Percentiles rank a stretch among this genome's conserved stretches.
Evolutionary conservation across 2,329 filamentous ascomycete genomes (phyloP).

Genomic region (Phialophora macrospora): DNA sequence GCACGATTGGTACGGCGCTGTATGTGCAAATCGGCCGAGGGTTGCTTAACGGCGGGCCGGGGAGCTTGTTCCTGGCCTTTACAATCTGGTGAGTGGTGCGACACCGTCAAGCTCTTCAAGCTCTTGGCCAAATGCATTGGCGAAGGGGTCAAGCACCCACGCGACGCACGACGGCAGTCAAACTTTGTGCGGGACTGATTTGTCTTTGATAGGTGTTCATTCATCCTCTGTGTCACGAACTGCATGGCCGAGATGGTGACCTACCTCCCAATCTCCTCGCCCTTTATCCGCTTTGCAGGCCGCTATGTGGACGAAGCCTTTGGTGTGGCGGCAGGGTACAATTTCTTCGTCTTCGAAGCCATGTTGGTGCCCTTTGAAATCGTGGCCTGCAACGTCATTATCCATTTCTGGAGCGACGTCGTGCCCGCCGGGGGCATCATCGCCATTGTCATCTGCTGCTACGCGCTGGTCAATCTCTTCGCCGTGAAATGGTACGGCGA

Average conservation of each 20-base stretch:
- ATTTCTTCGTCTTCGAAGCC: constrained; percentile 59
- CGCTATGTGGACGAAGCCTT: constrained; percentile 57
- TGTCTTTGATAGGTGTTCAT: constrained; percentile 46
- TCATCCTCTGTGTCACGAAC: constrained; percentile 53
- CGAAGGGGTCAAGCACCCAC: background rate
- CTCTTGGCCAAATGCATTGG: background rate
- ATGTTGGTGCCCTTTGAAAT: constrained; percentile 59
- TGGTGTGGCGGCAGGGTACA: constrained; percentile 55
- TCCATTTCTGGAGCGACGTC: constrained; percentile 56
- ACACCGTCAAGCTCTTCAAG: background rate
- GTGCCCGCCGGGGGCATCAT: constrained; percentile 55
- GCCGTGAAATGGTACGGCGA: constrained; percentile 77
- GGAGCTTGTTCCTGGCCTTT: constrained; percentile 52
- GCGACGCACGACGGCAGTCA: background rate
- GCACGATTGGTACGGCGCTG: constrained; percentile 52
- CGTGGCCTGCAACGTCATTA: constrained; percentile 56
- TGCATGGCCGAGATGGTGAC: constrained; percentile 59
- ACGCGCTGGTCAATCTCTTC: constrained; percentile 67
- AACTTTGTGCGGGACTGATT: background rate
- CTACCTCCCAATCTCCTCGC: constrained; percentile 54
- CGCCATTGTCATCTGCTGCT: constrained; percentile 52
- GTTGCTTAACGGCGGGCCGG: constrained; percentile 50
- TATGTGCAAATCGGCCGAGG: constrained; percentile 52
- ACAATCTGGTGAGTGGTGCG: constrained; percentile 50
- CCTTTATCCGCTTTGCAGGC: constrained; percentile 54